phyloP scores from a whole-genome alignment of 345 rosid species.

The Sisymbrium irio region DNA sequence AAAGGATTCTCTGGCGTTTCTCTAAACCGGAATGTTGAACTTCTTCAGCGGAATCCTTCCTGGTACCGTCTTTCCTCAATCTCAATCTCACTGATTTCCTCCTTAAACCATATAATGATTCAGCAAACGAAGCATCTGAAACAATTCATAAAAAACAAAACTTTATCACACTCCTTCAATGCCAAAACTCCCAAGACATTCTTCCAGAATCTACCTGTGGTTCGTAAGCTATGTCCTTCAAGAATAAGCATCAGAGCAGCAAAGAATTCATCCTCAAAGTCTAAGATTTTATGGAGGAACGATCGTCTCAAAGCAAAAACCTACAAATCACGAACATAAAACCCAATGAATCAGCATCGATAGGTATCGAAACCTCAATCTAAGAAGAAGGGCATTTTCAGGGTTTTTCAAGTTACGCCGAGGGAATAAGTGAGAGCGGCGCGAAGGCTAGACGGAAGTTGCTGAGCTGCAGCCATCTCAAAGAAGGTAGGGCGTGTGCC shows the following conservation, averaged over 20 bases:
- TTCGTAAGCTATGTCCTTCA: conserved; percentile 90
- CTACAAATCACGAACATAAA: conserved; percentile 36
- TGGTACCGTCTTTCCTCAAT: conserved; percentile 45
- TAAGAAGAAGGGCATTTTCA: not conserved
- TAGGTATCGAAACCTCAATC: not conserved
- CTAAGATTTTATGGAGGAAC: conserved; percentile 79
- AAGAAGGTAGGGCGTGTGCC: conserved; percentile 99
- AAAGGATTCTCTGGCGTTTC: conserved; percentile 78
- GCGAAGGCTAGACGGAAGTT: conserved; percentile 96
- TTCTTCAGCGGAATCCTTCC: conserved; percentile 43
- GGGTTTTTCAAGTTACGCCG: conserved; percentile 53
- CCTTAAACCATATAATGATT: conserved; percentile 91
- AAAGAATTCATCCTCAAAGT: conserved; percentile 93
- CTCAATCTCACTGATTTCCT: conserved; percentile 72
- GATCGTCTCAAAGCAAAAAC: conserved; percentile 95
- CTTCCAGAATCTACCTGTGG: conserved; percentile 56
- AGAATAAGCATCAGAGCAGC: conserved; percentile 84
- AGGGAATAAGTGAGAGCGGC: conserved; percentile 92
- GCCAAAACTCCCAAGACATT: not conserved
- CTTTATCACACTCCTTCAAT: not conserved
- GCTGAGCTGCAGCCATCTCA: conserved; percentile 99
- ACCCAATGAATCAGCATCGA: not conserved
- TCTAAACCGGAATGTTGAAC: conserved; percentile 66
- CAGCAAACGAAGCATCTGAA: conserved; percentile 96
- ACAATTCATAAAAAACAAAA: not conserved